These are phyloP conservation scores for Citrus cavaleriei DNA, from an alignment of 345 rosid genomes.

Conservation along the genomic window DNA sequence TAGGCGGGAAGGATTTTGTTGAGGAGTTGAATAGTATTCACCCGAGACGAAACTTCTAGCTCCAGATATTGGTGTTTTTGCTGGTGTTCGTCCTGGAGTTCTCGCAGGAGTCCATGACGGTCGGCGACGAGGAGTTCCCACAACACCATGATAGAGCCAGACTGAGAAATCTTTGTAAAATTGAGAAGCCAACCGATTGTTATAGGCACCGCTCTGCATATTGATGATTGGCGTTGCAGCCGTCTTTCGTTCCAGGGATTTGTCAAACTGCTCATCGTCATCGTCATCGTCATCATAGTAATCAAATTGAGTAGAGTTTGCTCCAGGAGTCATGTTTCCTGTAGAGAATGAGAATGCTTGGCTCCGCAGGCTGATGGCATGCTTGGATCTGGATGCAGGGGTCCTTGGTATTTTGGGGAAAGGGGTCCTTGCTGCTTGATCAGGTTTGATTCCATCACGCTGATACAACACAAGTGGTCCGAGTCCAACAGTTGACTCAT, in stretches of 20 bases:
- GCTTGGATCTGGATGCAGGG: constrained; percentile 30
- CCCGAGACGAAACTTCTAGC: constrained; percentile 28
- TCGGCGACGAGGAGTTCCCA: constrained; percentile 41
- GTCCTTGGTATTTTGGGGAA: constrained; percentile 33
- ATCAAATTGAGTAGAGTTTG: constrained; percentile 19
- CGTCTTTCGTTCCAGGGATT: constrained; percentile 47
- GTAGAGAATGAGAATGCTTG: constrained; percentile 24
- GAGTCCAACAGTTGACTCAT: constrained; percentile 58
- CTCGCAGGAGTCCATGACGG: constrained; percentile 65
- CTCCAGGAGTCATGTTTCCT: constrained; percentile 28
- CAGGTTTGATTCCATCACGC: constrained; percentile 53
- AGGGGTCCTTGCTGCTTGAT: constrained; percentile 42
- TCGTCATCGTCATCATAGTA: constrained; percentile 25
- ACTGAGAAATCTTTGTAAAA: constrained; percentile 62
- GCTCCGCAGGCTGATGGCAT: constrained; percentile 40
- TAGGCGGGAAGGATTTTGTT: constrained; percentile 17
- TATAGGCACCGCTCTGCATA: constrained; percentile 29
- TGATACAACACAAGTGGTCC: constrained; percentile 62
- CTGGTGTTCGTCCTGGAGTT: constrained; percentile 46
- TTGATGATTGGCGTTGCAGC: constrained; percentile 41
- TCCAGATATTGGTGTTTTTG: constrained; percentile 29
- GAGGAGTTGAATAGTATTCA: constrained; percentile 25
- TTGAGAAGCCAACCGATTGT: constrained; percentile 54
- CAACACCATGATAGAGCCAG: constrained; percentile 58
- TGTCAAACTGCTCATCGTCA: constrained; percentile 39